Percentiles rank a stretch among this genome's conserved stretches.
These are phyloP conservation scores for Magnusiomyces fungicola DNA, from an alignment of 1,139 yeast genomes.

Conservation along the genomic window DNA sequence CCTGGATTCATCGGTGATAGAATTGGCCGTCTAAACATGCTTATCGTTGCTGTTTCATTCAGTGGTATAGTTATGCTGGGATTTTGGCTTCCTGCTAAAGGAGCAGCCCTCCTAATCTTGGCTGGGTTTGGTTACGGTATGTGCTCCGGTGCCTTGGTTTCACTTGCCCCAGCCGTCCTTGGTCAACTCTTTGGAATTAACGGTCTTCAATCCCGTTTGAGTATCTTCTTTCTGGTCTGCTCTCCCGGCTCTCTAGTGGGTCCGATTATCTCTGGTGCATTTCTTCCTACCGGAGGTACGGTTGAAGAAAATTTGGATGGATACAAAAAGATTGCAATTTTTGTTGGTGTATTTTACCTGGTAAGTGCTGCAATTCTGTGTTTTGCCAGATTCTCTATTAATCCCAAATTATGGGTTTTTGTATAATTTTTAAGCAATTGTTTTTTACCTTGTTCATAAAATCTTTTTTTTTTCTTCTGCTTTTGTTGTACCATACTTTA, in stretches of 20 bases:
- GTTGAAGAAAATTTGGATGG: background rate
- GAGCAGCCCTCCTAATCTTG: slow-evolving; percentile 9
- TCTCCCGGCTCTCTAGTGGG: slow-evolving; percentile 44
- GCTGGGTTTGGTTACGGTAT: background rate
- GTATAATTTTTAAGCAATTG: slow-evolving; percentile 15
- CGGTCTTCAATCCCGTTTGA: slow-evolving; percentile 41
- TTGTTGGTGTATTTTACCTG: slow-evolving; percentile 21
- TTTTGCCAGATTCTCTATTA: slow-evolving; percentile 18
- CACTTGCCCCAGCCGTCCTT: slow-evolving; percentile 35
- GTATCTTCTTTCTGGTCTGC: slow-evolving; percentile 49
- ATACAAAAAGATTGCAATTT: slow-evolving; percentile 19
- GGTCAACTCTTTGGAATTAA: slow-evolving; percentile 46
- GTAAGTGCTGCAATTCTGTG: slow-evolving; percentile 17
- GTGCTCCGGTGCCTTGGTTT: slow-evolving; percentile 33
- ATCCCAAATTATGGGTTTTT: slow-evolving; percentile 21
- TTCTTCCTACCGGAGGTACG: slow-evolving; percentile 21
- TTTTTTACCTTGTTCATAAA: background rate
- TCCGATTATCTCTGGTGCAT: slow-evolving; percentile 44
- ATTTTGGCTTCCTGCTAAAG: slow-evolving; percentile 26
- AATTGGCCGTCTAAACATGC: slow-evolving; percentile 41
- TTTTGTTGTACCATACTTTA: too few species aligned
- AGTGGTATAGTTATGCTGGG: slow-evolving; percentile 24
- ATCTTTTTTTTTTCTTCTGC: too few species aligned
- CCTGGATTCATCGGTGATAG: slow-evolving; percentile 44
- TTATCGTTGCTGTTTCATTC: slow-evolving; percentile 24